Evolutionary conservation across 805 yeast genomes (phyloP).

Genomic region (Wickerhamiella allomyrinae): DNA sequence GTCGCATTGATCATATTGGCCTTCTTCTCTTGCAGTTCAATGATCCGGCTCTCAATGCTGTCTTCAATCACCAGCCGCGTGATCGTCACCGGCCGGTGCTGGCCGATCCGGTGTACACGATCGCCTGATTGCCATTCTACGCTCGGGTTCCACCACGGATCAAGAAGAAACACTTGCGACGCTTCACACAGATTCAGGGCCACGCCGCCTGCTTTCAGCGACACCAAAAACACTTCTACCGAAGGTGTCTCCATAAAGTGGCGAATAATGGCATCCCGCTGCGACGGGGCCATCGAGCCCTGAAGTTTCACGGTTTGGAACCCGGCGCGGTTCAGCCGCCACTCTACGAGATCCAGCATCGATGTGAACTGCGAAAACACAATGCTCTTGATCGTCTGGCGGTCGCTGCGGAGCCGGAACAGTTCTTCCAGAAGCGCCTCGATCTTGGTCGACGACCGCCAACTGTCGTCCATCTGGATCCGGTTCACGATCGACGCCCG

Average conservation of each 20-base stretch:
- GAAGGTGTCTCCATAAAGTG: constrained; percentile 84
- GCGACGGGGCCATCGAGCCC: constrained; percentile 95
- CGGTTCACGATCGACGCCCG: constrained; percentile 68
- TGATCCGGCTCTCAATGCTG: constrained; percentile 89
- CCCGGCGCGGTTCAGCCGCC: constrained; percentile 91
- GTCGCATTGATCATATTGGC: constrained; percentile 98
- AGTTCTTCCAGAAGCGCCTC: constrained; percentile 93
- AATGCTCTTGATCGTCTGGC: constrained; percentile 83
- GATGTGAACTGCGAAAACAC: constrained; percentile 96
- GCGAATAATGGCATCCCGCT: constrained; percentile 80
- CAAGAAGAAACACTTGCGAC: constrained; percentile 86
- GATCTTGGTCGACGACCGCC: constrained; percentile 92
- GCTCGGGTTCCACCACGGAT: constrained; percentile 99
- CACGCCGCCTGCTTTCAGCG: constrained; percentile 97
- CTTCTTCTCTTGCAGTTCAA: constrained; percentile 91
- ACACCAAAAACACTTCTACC: constrained; percentile 88
- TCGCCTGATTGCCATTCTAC: constrained; percentile 98
- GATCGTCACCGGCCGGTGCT: constrained; percentile 82
- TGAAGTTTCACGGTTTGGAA: constrained; percentile 86
- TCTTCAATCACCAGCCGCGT: constrained; percentile 91
- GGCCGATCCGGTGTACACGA: constrained; percentile 95
- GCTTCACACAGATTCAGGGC: constrained; percentile 95
- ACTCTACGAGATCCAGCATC: constrained; percentile 89
- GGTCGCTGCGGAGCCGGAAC: constrained; percentile 71
- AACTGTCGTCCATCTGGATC: constrained; percentile 65